phyloP scores from a whole-genome alignment of 2,329 filamentous ascomycete genomes.

The Emmonsiellopsis sp. region DNA sequence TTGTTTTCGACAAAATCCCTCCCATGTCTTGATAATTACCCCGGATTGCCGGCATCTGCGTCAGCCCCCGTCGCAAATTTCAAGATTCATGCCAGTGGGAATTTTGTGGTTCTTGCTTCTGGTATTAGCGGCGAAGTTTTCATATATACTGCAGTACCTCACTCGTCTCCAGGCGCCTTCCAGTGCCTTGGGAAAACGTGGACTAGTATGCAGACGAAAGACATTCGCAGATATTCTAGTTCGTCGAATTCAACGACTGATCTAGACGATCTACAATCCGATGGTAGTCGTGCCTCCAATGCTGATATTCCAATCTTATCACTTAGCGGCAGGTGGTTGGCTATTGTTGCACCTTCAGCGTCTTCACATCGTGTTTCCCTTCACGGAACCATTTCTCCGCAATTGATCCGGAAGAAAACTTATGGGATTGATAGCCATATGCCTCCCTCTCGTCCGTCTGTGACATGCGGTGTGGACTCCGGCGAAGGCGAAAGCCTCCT shows the following conservation, averaged over 20 bases:
- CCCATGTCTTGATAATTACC: constrained; percentile 47
- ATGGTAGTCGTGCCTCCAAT: constrained; percentile 23
- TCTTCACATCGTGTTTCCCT: constrained; percentile 29
- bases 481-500: constrained; percentile 40
- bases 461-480: constrained; percentile 37
- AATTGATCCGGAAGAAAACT: constrained; percentile 25
- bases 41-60: constrained; percentile 56
- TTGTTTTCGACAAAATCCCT: constrained; percentile 62
- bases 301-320: constrained; percentile 33
- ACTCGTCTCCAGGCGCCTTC: constrained; percentile 30
- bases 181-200: constrained; percentile 81
- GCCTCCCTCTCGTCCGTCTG: constrained; percentile 32
- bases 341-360: constrained; percentile 34
- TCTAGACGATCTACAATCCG: constrained; percentile 32
- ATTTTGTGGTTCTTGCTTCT: constrained; percentile 65
- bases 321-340: constrained; percentile 39
- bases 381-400: constrained; percentile 31
- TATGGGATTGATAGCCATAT: constrained; percentile 35
- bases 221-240: constrained; percentile 35
- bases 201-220: constrained; percentile 64
- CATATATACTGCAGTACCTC: constrained; percentile 49
- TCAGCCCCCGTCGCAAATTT: constrained; percentile 65
- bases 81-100: constrained; percentile 62
- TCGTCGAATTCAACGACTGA: constrained; percentile 37
- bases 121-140: constrained; percentile 81